These are phyloP conservation scores for Arxiozyma slooffiae DNA, from an alignment of 1,139 yeast species.

Conservation along the genomic window DNA sequence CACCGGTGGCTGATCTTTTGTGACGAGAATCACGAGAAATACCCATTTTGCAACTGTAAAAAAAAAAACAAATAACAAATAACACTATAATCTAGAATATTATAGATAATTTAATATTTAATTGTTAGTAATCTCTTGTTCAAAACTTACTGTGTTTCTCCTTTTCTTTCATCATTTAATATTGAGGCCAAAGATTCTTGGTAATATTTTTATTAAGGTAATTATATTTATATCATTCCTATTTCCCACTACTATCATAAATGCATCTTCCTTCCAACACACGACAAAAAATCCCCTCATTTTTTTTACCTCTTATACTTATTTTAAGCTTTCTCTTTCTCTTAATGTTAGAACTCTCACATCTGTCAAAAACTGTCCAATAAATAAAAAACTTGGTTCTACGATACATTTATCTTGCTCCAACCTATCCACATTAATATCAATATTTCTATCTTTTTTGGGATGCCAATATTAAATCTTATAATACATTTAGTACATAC, in stretches of 20 bases:
- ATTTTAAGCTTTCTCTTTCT: neutral
- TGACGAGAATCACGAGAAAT: slow-evolving; percentile 99
- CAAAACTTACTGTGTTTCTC: neutral
- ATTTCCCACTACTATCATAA: neutral
- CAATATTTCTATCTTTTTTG: neutral
- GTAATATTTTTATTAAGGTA: no score
- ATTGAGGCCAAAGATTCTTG: neutral
- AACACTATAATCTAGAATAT: neutral
- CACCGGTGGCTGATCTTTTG: slow-evolving; percentile 99
- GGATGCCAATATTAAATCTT: neutral
- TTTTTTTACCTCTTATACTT: neutral
- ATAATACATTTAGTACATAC: slow-evolving; percentile 11
- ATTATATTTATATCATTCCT: no score
- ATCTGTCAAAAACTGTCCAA: neutral
- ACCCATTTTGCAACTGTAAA: slow-evolving; percentile 59
- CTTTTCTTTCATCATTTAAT: neutral
- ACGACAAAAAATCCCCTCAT: neutral
- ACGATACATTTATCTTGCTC: neutral
- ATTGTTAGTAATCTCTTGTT: slow-evolving; percentile 1
- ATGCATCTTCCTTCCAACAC: neutral
- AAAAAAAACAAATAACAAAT: neutral
- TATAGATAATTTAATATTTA: neutral
- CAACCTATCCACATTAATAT: neutral
- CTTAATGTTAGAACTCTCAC: neutral
- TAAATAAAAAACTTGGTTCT: neutral